Conservation (phyloP, 352 stramenopile genomes). For the Globisporangium mamillatum region DNA sequence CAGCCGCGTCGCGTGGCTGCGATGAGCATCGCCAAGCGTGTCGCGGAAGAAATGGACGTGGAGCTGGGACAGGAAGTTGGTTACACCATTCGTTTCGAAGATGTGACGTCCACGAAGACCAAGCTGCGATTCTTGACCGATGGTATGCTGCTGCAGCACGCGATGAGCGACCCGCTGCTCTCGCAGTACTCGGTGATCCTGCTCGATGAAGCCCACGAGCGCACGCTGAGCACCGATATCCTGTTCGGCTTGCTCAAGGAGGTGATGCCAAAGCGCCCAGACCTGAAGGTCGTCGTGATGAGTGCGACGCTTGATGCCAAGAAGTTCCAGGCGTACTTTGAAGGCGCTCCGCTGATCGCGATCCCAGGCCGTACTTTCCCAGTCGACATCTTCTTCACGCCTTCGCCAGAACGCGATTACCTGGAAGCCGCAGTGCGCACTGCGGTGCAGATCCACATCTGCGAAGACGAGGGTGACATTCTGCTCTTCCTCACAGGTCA, state of each 20-base stretch:
- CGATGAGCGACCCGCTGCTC: slow-evolving; percentile 95
- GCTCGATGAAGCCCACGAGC: slow-evolving; percentile 97
- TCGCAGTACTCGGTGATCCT: slow-evolving; percentile 96
- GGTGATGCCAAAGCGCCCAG: slow-evolving; percentile 89
- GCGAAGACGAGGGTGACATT: slow-evolving; percentile 96
- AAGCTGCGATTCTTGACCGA: slow-evolving; percentile 82
- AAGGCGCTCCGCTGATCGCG: slow-evolving; percentile 88
- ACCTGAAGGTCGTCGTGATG: slow-evolving; percentile 99
- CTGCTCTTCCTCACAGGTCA: slow-evolving; percentile 99
- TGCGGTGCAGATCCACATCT: slow-evolving; percentile 96
- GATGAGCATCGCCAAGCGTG: slow-evolving; percentile 96
- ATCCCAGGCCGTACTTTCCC: slow-evolving; percentile 97
- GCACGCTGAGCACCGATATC: slow-evolving; percentile 97
- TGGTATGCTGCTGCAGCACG: slow-evolving; percentile 97
- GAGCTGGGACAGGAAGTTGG: slow-evolving; percentile 96
- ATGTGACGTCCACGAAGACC: slow-evolving; percentile 89
- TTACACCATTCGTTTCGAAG: slow-evolving; percentile 99
- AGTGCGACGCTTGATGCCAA: slow-evolving; percentile 97
- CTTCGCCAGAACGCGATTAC: slow-evolving; percentile 97
- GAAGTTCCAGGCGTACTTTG: slow-evolving; percentile 96
- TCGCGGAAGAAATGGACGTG: slow-evolving; percentile 99
- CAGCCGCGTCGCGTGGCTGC: slow-evolving; percentile 98
- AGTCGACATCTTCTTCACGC: slow-evolving; percentile 98
- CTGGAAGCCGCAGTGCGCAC: slow-evolving; percentile 90
- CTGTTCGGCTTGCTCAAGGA: slow-evolving; percentile 98